Evolutionary conservation across 805 yeast genomes (phyloP), one percentile per base, ranked within the genome.

Genomic region (Priceomyces carsonii): DNA sequence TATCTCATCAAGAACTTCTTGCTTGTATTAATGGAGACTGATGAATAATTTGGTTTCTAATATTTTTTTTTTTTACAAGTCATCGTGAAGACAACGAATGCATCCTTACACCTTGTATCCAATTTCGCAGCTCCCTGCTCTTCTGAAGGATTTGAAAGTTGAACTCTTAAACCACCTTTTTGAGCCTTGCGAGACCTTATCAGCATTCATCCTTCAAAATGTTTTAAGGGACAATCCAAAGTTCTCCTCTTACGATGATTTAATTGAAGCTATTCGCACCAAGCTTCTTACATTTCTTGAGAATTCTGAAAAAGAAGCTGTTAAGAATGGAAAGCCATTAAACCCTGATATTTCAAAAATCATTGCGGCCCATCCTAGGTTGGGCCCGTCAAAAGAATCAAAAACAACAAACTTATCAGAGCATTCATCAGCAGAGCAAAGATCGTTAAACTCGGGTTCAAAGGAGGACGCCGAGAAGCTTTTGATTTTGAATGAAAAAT

Each of bases 301-400:
- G 7, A 43, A 50, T 6, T 50, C 57, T 3, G 57, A 57, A 22
- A 39, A 25, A 10, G 59, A 46, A 27, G 46, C 48, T 33, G 15
- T 12, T 4, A 45, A 39, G 40, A 50, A 47, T 14, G 56, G 18
- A 30, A 51, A 20, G 29, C 55, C 50, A 0, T 35, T 53, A 5
- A 47, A 49, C 25, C 51, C 50, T 3, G 50, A 53, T 13, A 55
- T 75, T 8, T 50, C 69, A 28, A 62, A 72, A 25, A 87, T 90
- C 38, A 78, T 90, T n/a, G 81, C 86, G 1, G 95, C 96, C 0
- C 97, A 89, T 61, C 97, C 97, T 12, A 69, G 96, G 37, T 65
- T 89, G 12, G 97, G 97, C 0, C 85, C 85, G 3, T 69, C 80
- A 3, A 55, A 56, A 35, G 49, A 40, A 5, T 68, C 79, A 3